Conservation (phyloP, 2,329 filamentous ascomycete species). For the Colletotrichum cordylinicola region DNA sequence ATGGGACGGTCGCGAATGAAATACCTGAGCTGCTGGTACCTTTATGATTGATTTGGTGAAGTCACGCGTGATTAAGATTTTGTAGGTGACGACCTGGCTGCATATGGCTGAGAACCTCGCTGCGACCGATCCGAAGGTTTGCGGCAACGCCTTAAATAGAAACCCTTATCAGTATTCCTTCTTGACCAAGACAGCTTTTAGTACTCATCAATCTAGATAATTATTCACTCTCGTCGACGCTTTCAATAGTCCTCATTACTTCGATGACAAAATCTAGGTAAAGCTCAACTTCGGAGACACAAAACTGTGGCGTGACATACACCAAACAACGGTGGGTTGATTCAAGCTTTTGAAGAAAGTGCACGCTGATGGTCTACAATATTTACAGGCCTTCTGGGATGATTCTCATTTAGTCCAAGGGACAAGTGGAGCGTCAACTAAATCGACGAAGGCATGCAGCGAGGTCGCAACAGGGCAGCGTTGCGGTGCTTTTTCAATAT, state of each 20-base stretch:
- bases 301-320: neutral
- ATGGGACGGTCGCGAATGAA: neutral
- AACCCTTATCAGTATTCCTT: neutral
- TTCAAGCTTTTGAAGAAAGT: neutral
- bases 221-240: neutral
- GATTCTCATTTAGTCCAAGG: neutral
- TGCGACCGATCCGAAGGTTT: neutral
- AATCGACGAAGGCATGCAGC: neutral
- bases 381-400: neutral
- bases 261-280: no score
- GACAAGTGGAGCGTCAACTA: neutral
- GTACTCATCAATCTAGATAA: neutral
- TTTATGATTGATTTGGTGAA: neutral
- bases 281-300: no score
- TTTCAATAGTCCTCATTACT: neutral
- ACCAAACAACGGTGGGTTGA: neutral
- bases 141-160: neutral
- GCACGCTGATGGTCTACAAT: neutral
- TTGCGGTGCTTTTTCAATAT: neutral
- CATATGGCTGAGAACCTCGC: neutral
- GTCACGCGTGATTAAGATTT: neutral
- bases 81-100: neutral
- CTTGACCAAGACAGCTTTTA: neutral
- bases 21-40: neutral
- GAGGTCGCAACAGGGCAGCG: neutral